Conservation (phyloP, 2,329 filamentous ascomycete genomes). For the Neopestalotiopsis clavispora region DNA sequence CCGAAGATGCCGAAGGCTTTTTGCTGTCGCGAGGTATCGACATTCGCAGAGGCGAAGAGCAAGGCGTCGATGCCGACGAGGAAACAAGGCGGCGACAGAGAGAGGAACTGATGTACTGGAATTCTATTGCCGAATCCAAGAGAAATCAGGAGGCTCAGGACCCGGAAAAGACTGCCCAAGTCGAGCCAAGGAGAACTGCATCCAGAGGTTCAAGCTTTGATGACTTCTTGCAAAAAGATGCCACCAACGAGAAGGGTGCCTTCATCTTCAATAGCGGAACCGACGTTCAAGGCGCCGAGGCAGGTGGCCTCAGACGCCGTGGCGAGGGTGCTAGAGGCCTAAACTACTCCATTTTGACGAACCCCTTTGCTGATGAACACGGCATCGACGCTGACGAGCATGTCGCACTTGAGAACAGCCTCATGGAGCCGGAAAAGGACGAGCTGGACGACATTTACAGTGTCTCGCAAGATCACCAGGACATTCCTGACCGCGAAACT, state of each 20-base stretch:
- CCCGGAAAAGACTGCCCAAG: constrained; percentile 30
- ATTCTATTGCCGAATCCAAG: constrained; percentile 51
- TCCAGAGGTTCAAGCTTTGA: constrained; percentile 56
- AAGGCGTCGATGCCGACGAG: constrained; percentile 65
- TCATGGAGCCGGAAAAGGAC: constrained; percentile 50
- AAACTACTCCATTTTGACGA: constrained; percentile 53
- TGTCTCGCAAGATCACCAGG: constrained; percentile 51
- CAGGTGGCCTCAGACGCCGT: constrained; percentile 53
- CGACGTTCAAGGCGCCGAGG: constrained; percentile 42
- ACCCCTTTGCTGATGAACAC: constrained; percentile 65
- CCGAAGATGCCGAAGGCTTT: constrained; percentile 70
- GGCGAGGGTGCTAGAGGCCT: constrained; percentile 54
- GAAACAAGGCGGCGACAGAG: constrained; percentile 64
- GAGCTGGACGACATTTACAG: constrained; percentile 61
- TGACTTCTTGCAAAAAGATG: constrained; percentile 60
- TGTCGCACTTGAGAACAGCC: constrained; percentile 43
- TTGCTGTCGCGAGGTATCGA: constrained; percentile 53
- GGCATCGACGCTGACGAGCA: constrained; percentile 60
- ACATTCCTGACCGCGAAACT: constrained; percentile 20
- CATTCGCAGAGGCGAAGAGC: constrained; percentile 34
- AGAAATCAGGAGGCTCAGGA: constrained; percentile 37
- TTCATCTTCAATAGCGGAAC: constrained; percentile 64
- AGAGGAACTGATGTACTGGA: constrained; percentile 71
- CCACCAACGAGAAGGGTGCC: constrained; percentile 56
- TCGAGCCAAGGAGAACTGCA: constrained; percentile 26